Evolutionary conservation across 805 yeast genomes (phyloP), one percentile per base, ranked within the genome.

Genomic region (Yamadazyma phyllophila): DNA sequence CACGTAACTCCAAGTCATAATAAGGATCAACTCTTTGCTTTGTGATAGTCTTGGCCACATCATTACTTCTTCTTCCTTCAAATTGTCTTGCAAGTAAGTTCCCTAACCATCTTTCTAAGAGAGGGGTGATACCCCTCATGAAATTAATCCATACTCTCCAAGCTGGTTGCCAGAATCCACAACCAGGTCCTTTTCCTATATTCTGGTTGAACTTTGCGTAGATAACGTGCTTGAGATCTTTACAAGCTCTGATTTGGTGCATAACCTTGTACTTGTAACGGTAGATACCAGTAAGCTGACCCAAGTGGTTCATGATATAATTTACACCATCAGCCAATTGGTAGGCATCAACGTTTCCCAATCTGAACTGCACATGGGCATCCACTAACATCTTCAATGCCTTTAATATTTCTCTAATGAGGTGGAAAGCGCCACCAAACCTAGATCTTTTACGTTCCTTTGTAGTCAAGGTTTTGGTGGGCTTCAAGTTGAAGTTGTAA

Each of bases 131-230:
- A 14, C 99, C 99, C 55, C 99, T 75, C 68, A 94, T 66, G 64
- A 92, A 92, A 43, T 82, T 86, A 1, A 94, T 71, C 99, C 99
- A 94, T 1, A 91, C 92, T 54, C 97, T 73, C 99, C 98, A 94
- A 1, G 97, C 88, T 0, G 99, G 99, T 60, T 94, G 98, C 99
- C 99, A 94, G 63, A 94, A 87, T 1, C 99, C 99, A 69, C 96
- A 88, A 0, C 99, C 99, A 1, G 99, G 98, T 2, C 99, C 99
- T 60, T 92, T 94, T 0, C 97, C 97, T 20, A 94, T 86, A n/a
- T 80, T 71, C 31, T 76, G 73, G 59, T 94, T 94, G 69, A 94
- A 94, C 50, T 85, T 74, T 52, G 88, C 77, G 60, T 94, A 94
- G 0, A 94, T 85, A 6, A 92, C 83, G 61, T 94, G 99, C 65